These are phyloP conservation scores for Carex parvula DNA, from an alignment of 176 grass and related monocot species.

Conservation along the genomic window DNA sequence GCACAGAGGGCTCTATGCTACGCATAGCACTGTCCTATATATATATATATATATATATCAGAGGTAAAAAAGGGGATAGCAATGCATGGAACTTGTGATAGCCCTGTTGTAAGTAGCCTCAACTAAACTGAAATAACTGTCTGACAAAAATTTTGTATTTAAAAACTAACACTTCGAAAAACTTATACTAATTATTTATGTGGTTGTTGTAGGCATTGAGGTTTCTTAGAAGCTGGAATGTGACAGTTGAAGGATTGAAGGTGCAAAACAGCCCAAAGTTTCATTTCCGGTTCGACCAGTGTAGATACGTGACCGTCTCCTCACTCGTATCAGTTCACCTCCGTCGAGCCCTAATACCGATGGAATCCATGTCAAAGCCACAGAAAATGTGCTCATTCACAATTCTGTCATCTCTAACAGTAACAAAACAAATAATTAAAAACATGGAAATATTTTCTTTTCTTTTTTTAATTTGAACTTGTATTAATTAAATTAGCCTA, in stretches of 20 bases:
- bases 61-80: constrained; percentile 43
- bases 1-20: too few species aligned
- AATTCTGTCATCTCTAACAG: constrained; percentile 71
- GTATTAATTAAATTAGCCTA: not conserved
- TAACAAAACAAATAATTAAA: not conserved
- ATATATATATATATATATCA: not conserved
- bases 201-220: constrained; percentile 53
- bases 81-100: constrained; percentile 58
- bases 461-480: too few species aligned
- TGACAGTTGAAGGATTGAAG: constrained; percentile 55
- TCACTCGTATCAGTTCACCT: constrained; percentile 57
- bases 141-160: not conserved
- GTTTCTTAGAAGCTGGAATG: constrained; percentile 72
- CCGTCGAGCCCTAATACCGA: constrained; percentile 84
- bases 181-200: not conserved
- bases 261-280: constrained; percentile 93
- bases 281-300: constrained; percentile 92
- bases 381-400: constrained; percentile 51
- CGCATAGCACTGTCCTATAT: too few species aligned
- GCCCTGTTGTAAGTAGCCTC: constrained; percentile 70
- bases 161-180: not conserved
- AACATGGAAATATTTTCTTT: too few species aligned
- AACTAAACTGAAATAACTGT: constrained; percentile 43
- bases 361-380: constrained; percentile 90
- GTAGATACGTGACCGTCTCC: constrained; percentile 48